These are phyloP conservation scores for Pseudogymnoascus sp. DNA, from an alignment of 2,329 filamentous ascomycete genomes.

Conservation along the genomic window DNA sequence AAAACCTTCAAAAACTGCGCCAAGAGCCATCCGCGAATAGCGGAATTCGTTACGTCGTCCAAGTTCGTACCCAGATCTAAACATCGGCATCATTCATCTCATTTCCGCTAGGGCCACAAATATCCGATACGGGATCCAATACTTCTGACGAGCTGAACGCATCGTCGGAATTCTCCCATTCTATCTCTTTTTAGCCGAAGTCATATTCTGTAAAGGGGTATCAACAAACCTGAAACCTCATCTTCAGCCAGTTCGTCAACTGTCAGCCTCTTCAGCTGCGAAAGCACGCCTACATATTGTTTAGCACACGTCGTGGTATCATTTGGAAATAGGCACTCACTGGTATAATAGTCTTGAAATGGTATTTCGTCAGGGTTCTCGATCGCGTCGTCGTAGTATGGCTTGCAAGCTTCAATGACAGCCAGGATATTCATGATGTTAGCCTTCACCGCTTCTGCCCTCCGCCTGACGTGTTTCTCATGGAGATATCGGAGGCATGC, in stretches of 20 bases:
- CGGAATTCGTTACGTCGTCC: conserved; percentile 1
- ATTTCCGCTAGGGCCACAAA: conserved; percentile 36
- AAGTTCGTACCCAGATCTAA: conserved; percentile 13
- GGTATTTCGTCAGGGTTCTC: conserved; percentile 16
- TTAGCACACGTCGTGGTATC: conserved; percentile 12
- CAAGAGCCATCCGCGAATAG: not conserved
- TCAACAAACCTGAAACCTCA: conserved; percentile 31
- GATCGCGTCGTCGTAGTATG: conserved; percentile 21
- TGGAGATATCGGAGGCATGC: conserved; percentile 26
- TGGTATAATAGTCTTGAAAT: conserved; percentile 14
- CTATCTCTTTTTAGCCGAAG: conserved; percentile 16
- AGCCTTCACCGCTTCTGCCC: conserved; percentile 23
- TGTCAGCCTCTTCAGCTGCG: conserved; percentile 24
- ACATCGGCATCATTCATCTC: conserved; percentile 34
- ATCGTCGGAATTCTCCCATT: conserved; percentile 29
- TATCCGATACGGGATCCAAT: conserved; percentile 43
- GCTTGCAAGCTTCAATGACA: conserved; percentile 21
- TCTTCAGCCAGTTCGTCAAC: conserved; percentile 32
- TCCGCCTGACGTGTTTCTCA: conserved; percentile 23
- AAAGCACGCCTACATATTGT: conserved; percentile 22
- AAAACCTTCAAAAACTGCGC: conserved; percentile 4
- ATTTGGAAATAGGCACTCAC: conserved; percentile 18
- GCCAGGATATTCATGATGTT: conserved; percentile 22
- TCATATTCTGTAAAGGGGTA: not conserved
- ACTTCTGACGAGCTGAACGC: conserved; percentile 37